phyloP scores from a whole-genome alignment of 2,329 filamentous ascomycete genomes.

The Sporothrix phasma region DNA sequence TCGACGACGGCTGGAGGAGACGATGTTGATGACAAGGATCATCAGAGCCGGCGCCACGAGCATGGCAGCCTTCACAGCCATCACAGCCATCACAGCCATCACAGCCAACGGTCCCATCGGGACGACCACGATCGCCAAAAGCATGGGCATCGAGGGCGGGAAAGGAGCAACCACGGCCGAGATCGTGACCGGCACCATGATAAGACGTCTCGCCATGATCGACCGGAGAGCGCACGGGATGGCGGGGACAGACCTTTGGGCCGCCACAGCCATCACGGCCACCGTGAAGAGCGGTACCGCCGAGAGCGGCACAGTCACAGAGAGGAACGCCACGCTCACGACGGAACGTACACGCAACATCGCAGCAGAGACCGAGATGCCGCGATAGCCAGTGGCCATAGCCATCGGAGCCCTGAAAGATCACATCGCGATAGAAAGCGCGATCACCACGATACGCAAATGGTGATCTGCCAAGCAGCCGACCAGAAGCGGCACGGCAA shows the following conservation, averaged over 20 bases:
- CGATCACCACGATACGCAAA: background rate
- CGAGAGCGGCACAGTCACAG: background rate
- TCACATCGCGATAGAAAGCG: background rate
- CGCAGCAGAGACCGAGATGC: background rate
- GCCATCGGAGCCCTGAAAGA: conserved; percentile 1
- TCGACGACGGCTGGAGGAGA: conserved; percentile 3
- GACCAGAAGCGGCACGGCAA: background rate
- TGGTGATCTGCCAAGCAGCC: background rate
- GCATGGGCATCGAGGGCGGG: background rate
- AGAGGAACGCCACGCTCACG: background rate
- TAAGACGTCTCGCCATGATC: background rate
- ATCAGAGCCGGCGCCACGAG: background rate
- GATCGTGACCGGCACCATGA: background rate
- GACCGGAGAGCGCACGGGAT: background rate
- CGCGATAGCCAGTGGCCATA: background rate
- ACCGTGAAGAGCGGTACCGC: background rate
- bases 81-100: background rate
- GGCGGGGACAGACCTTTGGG: background rate
- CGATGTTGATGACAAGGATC: background rate
- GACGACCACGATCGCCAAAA: background rate
- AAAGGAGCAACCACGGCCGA: background rate
- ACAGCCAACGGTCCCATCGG: background rate
- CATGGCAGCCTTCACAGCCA: background rate
- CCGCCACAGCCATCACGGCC: background rate
- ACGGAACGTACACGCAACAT: background rate